Evolutionary conservation across 2,329 filamentous ascomycete genomes (phyloP).

Genomic region (Fusarium chlamydosporum): DNA sequence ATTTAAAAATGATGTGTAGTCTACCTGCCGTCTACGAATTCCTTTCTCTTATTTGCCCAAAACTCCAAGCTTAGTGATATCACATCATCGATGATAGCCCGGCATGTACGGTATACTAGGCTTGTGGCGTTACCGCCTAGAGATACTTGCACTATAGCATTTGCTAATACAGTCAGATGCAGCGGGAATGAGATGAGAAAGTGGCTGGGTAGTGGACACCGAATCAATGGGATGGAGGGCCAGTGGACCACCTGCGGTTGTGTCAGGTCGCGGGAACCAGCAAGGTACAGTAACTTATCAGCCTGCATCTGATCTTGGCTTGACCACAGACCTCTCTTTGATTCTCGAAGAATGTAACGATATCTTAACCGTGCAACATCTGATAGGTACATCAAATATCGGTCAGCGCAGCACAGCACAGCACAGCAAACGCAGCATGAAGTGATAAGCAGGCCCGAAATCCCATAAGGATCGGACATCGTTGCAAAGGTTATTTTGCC

Average conservation of each 20-base stretch:
- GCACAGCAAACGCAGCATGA: conserved; percentile 7
- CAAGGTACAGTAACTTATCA: conserved; percentile 35
- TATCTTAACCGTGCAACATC: conserved; percentile 39
- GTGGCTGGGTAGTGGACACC: conserved; percentile 30
- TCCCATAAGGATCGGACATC: conserved; percentile 14
- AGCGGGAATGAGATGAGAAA: conserved; percentile 31
- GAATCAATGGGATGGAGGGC: conserved; percentile 25
- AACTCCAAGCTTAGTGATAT: neutral
- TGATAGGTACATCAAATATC: conserved; percentile 39
- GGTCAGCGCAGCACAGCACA: conserved; percentile 23
- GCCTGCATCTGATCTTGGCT: conserved; percentile 27
- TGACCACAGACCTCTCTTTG: conserved; percentile 24
- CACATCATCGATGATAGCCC: neutral
- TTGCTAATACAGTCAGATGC: conserved; percentile 30
- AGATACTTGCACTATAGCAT: conserved; percentile 1
- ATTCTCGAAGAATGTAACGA: conserved; percentile 34
- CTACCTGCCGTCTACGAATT: conserved; percentile 22
- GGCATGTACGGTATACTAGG: neutral
- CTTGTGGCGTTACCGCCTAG: conserved; percentile 15
- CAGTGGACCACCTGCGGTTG: conserved; percentile 35
- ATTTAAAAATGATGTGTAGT: conserved; percentile 13
- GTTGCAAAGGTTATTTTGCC: conserved; percentile 15
- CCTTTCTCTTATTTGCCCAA: conserved; percentile 8
- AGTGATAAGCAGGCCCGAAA: conserved; percentile 28
- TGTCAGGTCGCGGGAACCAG: conserved; percentile 38